Conservation (phyloP, 805 yeast genomes). For the Candida silvicultrix region DNA sequence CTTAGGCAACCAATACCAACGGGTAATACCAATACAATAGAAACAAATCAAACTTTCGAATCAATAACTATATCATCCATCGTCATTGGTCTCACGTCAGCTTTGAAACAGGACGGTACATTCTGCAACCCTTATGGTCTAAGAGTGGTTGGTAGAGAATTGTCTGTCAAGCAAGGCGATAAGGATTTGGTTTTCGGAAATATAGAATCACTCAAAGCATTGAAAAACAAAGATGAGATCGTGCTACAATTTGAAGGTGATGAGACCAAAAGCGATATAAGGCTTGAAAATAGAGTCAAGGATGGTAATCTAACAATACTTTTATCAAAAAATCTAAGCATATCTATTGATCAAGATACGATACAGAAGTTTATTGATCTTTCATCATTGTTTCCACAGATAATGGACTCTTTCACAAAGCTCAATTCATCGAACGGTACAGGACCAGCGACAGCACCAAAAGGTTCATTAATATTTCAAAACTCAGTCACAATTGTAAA, state of each 20-base stretch:
- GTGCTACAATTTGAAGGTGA: slow-evolving; percentile 24
- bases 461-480: slow-evolving; percentile 1
- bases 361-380: slow-evolving; percentile 25
- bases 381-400: slow-evolving; percentile 20
- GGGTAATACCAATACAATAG: background rate
- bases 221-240: slow-evolving; percentile 16
- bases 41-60: slow-evolving; percentile 20
- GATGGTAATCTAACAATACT: slow-evolving; percentile 33
- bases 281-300: slow-evolving; percentile 41
- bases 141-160: slow-evolving; percentile 21
- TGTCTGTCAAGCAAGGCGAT: slow-evolving; percentile 38
- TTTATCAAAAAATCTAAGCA: slow-evolving; percentile 34
- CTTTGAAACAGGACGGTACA: slow-evolving; percentile 32
- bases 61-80: slow-evolving; percentile 32
- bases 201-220: slow-evolving; percentile 27
- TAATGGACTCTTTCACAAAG: slow-evolving; percentile 16
- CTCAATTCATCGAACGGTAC: slow-evolving; percentile 5
- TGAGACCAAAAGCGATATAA: slow-evolving; percentile 37
- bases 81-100: slow-evolving; percentile 39
- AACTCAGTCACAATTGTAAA: slow-evolving; percentile 14
- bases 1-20: background rate
- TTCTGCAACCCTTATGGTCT: slow-evolving; percentile 32
- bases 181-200: slow-evolving; percentile 42
- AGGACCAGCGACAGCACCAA: slow-evolving; percentile 1
- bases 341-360: slow-evolving; percentile 10